phyloP scores from a whole-genome alignment of 2,329 filamentous ascomycete species.

The Lachnellula cervina region DNA sequence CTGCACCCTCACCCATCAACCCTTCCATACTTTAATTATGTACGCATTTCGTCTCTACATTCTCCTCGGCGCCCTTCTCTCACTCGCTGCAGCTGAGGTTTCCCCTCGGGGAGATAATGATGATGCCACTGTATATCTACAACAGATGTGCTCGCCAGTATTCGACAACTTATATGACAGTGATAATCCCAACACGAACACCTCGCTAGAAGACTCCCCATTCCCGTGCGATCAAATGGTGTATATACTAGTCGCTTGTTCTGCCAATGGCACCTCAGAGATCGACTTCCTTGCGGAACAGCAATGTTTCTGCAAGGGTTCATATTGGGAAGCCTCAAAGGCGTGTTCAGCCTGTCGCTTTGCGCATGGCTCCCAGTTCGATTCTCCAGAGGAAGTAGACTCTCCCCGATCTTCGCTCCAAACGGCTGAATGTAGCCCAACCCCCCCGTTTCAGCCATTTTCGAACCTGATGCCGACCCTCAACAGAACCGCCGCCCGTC shows the following conservation, averaged over 20 bases:
- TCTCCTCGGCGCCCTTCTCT: not conserved
- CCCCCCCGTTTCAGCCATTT: constrained; percentile 35
- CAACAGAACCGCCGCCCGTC: constrained; percentile 26
- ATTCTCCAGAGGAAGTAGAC: constrained; percentile 32
- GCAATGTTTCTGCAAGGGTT: constrained; percentile 39
- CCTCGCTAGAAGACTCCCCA: constrained; percentile 7
- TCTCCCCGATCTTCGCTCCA: constrained; percentile 30
- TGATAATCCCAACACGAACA: not conserved
- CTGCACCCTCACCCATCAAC: too few species aligned
- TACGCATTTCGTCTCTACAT: too few species aligned
- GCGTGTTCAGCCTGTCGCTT: constrained; percentile 38
- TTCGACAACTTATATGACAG: not conserved
- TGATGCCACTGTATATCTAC: not conserved
- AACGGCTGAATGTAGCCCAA: constrained; percentile 31
- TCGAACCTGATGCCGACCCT: constrained; percentile 31
- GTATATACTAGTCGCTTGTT: constrained; percentile 30
- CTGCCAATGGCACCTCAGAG: constrained; percentile 31
- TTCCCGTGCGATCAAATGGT: constrained; percentile 14
- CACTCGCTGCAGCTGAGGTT: not conserved
- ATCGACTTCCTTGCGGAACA: constrained; percentile 29
- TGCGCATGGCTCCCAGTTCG: constrained; percentile 36
- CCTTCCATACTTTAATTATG: too few species aligned
- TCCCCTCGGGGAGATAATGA: not conserved
- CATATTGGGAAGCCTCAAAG: constrained; percentile 37
- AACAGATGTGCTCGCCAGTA: not conserved